Base-by-base conservation (phyloP, 192 early-diverging fungal genomes). In the Umbelopsis sp. region DNA sequence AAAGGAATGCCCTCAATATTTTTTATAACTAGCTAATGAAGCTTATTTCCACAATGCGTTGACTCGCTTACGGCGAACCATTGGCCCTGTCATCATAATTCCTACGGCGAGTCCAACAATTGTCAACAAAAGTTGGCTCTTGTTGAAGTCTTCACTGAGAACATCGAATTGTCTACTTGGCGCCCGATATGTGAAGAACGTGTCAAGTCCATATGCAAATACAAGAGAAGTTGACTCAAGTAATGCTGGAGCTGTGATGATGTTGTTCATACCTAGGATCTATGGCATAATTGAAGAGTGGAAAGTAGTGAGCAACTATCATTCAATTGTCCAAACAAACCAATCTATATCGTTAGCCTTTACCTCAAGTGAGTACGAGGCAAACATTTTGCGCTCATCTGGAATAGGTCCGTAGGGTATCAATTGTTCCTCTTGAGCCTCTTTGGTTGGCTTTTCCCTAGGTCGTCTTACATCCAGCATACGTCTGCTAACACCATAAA, bases 171-270 rank as follows among this genome's bases (percentile, higher is more conserved):
- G 87, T 71, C 93, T 92, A 52, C 90, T 92, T 21, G 98, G 97
- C 50, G 87, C 89, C 30, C 88, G 82, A 46, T 91, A 88, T 5
- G 89, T 91, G 67, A 92, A 90, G 85, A 95, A 99, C 61, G 97
- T 66, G 72, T 99, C 98, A 48, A 95, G 83, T 16, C 98, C 98
- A 75, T 90, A 97, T 0, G 91, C 89, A 18, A 91, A 79, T 10
- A 97, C 92, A 41, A 99, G 81, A 15, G 95, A 89, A 8, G 98
- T 99, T 21, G 95, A 97, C 81, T 99, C 98, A 30, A 99, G 78
- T 47, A 89, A 76, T 20, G 97, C 88, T 1, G 95, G 91, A 15
- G 90, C 74, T 10, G 93, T 89, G 27, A 78, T 72, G 65, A 99
- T 94, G 21, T 77, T 74, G 13, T 74, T 68, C 69, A 95, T 86